Percentiles rank a stretch among this genome's conserved stretches.
phyloP scores from a whole-genome alignment of 768 basidiomycete genomes.

The Coprinopsis sp. region DNA sequence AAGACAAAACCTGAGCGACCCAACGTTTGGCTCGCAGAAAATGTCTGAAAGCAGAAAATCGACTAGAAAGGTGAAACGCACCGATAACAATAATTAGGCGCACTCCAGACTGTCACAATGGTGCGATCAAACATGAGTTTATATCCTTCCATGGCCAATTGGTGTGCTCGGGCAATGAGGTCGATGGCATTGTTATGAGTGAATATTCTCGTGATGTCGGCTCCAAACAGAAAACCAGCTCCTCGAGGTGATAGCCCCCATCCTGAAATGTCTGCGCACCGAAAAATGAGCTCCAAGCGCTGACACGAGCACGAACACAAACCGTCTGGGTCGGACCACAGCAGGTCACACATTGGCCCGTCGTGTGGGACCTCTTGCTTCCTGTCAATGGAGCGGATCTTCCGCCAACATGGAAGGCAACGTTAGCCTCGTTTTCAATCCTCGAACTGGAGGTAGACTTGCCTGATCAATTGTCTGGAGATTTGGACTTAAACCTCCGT shows the following conservation, averaged over 20 bases:
- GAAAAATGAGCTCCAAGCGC: too few relatives aligned
- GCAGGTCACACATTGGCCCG: slow-evolving; percentile 95
- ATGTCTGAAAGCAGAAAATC: too few relatives aligned
- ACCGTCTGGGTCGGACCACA: slow-evolving; percentile 99
- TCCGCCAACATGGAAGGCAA: slow-evolving; percentile 30
- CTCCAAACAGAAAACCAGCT: slow-evolving; percentile 92
- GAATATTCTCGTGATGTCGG: slow-evolving; percentile 86
- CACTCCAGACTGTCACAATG: too few relatives aligned
- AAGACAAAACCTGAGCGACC: too few relatives aligned
- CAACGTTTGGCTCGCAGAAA: too few relatives aligned
- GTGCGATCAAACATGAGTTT: too few relatives aligned
- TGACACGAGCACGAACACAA: too few relatives aligned
- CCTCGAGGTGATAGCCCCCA: slow-evolving; percentile 98
- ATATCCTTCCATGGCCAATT: slow-evolving; percentile 98
- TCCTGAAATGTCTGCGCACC: slow-evolving; percentile 68
- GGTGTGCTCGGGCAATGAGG: slow-evolving; percentile 94
- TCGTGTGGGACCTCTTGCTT: slow-evolving; percentile 99
- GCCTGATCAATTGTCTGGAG: slow-evolving; percentile 87
- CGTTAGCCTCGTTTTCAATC: too few relatives aligned
- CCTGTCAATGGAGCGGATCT: slow-evolving; percentile 92
- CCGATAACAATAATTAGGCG: too few relatives aligned
- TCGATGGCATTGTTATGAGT: slow-evolving; percentile 89
- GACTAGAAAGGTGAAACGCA: too few relatives aligned
- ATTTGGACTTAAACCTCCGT: slow-evolving; percentile 92
- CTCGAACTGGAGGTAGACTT: too few relatives aligned